Evolutionary conservation across 306 rosid species (phyloP).

Genomic region (Ziziphus jujuba): DNA sequence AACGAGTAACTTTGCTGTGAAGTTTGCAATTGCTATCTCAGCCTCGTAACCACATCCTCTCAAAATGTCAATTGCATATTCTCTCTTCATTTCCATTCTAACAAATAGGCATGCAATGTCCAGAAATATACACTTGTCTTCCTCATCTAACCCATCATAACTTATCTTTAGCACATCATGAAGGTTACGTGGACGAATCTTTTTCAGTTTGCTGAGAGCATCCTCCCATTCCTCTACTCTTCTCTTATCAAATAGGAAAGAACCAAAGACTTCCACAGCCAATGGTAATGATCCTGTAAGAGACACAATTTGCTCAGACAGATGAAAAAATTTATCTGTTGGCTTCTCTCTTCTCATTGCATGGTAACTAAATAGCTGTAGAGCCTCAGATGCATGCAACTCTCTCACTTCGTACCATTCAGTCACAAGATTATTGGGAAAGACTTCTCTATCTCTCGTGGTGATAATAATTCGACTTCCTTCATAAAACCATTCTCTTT

Average conservation of each 20-base stretch:
- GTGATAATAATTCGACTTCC: constrained; percentile 62
- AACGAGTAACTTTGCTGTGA: constrained; percentile 47
- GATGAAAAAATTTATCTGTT: background rate
- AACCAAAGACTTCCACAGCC: constrained; percentile 74
- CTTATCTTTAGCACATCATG: constrained; percentile 67
- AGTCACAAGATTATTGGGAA: constrained; percentile 19
- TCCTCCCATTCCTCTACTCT: constrained; percentile 51
- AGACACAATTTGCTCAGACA: constrained; percentile 49
- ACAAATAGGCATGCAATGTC: constrained; percentile 63
- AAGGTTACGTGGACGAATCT: constrained; percentile 40
- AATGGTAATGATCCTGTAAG: constrained; percentile 60
- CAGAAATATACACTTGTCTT: constrained; percentile 53
- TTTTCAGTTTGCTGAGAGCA: constrained; percentile 36
- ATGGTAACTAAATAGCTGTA: constrained; percentile 56
- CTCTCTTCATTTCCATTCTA: constrained; percentile 40
- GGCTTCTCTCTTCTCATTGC: constrained; percentile 49
- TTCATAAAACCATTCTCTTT: constrained; percentile 44
- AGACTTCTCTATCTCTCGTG: constrained; percentile 42
- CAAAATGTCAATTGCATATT: constrained; percentile 45
- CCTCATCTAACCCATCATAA: constrained; percentile 42
- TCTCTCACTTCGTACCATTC: constrained; percentile 44
- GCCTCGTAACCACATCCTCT: constrained; percentile 59
- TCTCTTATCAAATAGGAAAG: constrained; percentile 46
- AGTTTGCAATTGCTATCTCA: constrained; percentile 39
- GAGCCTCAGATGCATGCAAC: constrained; percentile 30